These are phyloP conservation scores for Cutaneotrichosporon sp. DNA, from an alignment of 1,284 basidiomycete species.

Conservation along the genomic window DNA sequence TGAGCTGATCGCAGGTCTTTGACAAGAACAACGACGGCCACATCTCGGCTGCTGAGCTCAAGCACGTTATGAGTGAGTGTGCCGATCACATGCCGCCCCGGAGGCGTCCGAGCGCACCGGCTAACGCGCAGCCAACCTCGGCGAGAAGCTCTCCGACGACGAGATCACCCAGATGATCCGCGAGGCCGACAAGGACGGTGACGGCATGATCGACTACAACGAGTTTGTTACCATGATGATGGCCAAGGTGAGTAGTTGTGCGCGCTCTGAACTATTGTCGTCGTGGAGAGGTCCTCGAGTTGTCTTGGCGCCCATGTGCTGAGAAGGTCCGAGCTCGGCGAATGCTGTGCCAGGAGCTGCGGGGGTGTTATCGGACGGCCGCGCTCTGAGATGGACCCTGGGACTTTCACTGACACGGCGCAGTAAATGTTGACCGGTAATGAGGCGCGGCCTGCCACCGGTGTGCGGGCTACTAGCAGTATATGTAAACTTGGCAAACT, in stretches of 20 bases:
- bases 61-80: conserved; percentile 86
- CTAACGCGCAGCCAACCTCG: conserved; percentile 57
- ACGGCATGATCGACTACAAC: conserved; percentile 55
- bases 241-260: conserved; percentile 36
- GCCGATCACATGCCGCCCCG: background rate
- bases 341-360: background rate
- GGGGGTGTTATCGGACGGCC: background rate
- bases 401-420: background rate
- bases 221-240: conserved; percentile 61
- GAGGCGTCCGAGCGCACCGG: background rate
- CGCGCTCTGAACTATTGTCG: background rate
- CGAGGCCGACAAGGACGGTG: conserved; percentile 89
- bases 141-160: conserved; percentile 86
- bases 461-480: conserved; percentile 4
- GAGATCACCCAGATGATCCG: conserved; percentile 99
- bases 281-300: too few relatives aligned
- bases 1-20: conserved; percentile 55
- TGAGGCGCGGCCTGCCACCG: background rate
- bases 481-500: conserved; percentile 9
- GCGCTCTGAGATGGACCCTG: background rate
- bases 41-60: conserved; percentile 68
- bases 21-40: conserved; percentile 67
- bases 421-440: conserved; percentile 4
- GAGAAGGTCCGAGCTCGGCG: background rate
- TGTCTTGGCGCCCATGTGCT: background rate